Evolutionary conservation across 345 rosid genomes (phyloP).

Genomic region (Rhizophora apiculata): DNA sequence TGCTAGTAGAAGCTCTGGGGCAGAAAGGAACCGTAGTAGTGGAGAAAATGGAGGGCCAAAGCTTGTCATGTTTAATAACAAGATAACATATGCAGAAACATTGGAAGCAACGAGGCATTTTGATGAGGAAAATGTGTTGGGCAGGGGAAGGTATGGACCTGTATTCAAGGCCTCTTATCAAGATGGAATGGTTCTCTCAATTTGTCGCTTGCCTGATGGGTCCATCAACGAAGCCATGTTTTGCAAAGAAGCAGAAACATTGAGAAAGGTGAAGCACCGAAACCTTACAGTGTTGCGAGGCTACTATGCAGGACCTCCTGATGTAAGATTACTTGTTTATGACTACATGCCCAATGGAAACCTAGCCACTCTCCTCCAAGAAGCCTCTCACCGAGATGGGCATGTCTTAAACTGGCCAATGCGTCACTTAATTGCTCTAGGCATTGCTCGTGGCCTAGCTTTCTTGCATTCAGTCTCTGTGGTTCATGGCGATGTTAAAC

Average conservation of each 20-base stretch:
- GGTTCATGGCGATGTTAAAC: constrained; percentile 88
- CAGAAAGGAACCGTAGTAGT: constrained; percentile 75
- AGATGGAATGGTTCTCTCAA: constrained; percentile 88
- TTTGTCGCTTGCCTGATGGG: constrained; percentile 66
- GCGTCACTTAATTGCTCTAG: constrained; percentile 95
- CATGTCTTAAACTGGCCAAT: constrained; percentile 98
- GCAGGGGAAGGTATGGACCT: constrained; percentile 65
- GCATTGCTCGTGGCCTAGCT: constrained; percentile 87
- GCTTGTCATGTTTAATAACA: constrained; percentile 91
- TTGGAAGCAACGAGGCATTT: constrained; percentile 83
- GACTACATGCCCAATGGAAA: constrained; percentile 99
- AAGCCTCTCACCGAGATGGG: constrained; percentile 96
- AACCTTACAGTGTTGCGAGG: constrained; percentile 88
- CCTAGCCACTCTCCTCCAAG: constrained; percentile 85
- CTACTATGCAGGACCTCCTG: constrained; percentile 80
- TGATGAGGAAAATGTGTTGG: constrained; percentile 87
- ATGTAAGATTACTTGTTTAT: constrained; percentile 68
- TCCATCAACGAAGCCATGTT: constrained; percentile 59
- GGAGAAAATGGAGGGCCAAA: constrained; percentile 82
- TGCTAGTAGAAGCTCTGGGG: constrained; percentile 66
- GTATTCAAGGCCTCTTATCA: constrained; percentile 81
- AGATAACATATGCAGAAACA: constrained; percentile 80
- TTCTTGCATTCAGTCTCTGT: constrained; percentile 71
- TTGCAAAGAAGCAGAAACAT: constrained; percentile 75
- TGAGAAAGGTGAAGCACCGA: constrained; percentile 85